Percentiles rank a stretch among this genome's conserved stretches.
These are phyloP conservation scores for Trametes sp. DNA, from an alignment of 1,284 basidiomycete species.

Conservation along the genomic window DNA sequence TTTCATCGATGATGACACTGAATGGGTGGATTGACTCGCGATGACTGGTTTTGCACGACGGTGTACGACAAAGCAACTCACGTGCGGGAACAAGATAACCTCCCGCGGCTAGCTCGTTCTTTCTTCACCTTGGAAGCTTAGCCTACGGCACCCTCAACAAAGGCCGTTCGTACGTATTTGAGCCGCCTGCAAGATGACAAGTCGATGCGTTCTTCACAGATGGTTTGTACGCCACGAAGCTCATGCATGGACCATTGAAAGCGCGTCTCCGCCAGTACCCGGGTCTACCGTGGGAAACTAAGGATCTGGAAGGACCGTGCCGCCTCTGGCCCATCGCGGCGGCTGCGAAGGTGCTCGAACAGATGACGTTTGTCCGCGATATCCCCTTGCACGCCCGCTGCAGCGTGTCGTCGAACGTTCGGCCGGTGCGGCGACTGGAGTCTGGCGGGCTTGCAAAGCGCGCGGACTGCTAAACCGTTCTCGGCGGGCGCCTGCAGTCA, in stretches of 20 bases:
- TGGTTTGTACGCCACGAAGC: neutral
- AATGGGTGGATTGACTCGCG: neutral
- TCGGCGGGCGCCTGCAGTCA: constrained; percentile 15
- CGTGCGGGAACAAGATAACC: neutral
- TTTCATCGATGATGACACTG: neutral
- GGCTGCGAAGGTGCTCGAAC: constrained; percentile 16
- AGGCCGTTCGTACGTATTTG: neutral
- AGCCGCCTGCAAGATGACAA: too few species aligned
- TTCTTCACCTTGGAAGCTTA: too few species aligned
- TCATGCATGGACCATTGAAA: neutral
- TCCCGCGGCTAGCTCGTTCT: too few species aligned
- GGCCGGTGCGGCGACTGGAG: constrained; percentile 6
- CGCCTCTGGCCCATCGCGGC: constrained; percentile 13
- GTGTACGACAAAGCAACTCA: constrained; percentile 3
- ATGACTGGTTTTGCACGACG: neutral
- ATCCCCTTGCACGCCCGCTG: neutral
- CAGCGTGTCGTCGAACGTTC: neutral
- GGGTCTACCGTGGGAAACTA: too few species aligned
- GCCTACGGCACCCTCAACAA: too few species aligned
- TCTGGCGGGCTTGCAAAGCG: constrained; percentile 7
- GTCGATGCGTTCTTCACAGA: too few species aligned
- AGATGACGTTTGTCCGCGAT: constrained; percentile 7
- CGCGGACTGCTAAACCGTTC: constrained; percentile 2
- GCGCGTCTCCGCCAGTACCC: too few species aligned
- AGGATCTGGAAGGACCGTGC: constrained; percentile 13